Conservation (phyloP, 768 basidiomycete species). For the Calocera viscosa region DNA sequence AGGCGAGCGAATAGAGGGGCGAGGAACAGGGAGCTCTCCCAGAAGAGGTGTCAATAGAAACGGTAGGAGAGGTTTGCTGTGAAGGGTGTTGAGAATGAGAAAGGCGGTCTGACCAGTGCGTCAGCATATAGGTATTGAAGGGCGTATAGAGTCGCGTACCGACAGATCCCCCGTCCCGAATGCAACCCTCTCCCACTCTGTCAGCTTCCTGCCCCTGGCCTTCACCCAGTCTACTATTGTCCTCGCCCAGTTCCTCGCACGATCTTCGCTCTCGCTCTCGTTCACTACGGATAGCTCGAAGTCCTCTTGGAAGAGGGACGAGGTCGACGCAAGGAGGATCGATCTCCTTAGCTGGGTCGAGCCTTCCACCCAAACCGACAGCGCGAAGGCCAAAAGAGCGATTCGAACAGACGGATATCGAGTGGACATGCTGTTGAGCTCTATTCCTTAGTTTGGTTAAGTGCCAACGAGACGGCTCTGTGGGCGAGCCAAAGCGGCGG, state of each 20-base stretch:
- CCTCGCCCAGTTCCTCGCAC: neutral
- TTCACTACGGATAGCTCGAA: neutral
- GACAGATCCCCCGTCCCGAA: slow-evolving; percentile 13
- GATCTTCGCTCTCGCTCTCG: neutral
- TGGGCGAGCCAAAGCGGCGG: neutral
- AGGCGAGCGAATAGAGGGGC: slow-evolving; percentile 10
- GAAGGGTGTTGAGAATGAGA: slow-evolving; percentile 12
- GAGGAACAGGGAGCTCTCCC: slow-evolving; percentile 18
- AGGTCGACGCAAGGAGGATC: neutral
- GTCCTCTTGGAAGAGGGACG: neutral
- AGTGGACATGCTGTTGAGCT: neutral
- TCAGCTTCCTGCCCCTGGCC: slow-evolving; percentile 12
- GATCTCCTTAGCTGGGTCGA: neutral
- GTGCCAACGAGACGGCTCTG: neutral
- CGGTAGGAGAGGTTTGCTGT: slow-evolving; percentile 19
- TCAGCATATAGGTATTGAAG: neutral
- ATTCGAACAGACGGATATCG: neutral
- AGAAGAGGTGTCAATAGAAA: slow-evolving; percentile 20
- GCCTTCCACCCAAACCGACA: neutral
- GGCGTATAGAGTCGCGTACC: slow-evolving; percentile 10
- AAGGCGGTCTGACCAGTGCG: slow-evolving; percentile 15
- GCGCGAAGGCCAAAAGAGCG: neutral
- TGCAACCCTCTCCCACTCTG: slow-evolving; percentile 14
- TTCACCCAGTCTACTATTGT: slow-evolving; percentile 9
- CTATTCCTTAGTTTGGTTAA: neutral